These are phyloP conservation scores for Mycena epipterygia DNA, from an alignment of 768 basidiomycete genomes.

Conservation along the genomic window DNA sequence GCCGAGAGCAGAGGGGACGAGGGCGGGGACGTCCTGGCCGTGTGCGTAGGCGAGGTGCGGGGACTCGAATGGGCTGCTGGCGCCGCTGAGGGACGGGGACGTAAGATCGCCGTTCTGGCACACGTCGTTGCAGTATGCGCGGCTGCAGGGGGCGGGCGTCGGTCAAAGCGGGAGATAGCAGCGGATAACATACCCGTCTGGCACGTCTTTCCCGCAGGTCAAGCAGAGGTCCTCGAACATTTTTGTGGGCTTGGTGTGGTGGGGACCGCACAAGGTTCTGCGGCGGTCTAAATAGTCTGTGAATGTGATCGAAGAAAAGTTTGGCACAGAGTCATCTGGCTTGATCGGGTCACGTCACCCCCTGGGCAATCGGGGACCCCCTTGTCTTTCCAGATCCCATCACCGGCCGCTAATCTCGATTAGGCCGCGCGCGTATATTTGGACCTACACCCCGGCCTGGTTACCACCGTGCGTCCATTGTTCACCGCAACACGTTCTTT, in stretches of 20 bases:
- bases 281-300: background rate
- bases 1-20: constrained; percentile 77
- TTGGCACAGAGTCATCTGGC: background rate
- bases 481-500: no score
- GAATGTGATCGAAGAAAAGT: background rate
- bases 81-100: constrained; percentile 76
- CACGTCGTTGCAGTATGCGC: constrained; percentile 78
- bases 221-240: constrained; percentile 90
- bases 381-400: no score
- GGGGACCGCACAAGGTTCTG: constrained; percentile 19
- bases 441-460: no score
- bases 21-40: constrained; percentile 74
- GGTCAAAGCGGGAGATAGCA: constrained; percentile 29
- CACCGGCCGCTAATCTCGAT: no score
- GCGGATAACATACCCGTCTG: constrained; percentile 66
- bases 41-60: constrained; percentile 68
- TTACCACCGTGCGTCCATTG: no score
- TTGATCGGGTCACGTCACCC: no score
- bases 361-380: no score
- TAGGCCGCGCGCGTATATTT: no score
- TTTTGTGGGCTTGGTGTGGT: constrained; percentile 20
- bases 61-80: constrained; percentile 78
- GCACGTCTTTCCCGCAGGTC: constrained; percentile 76
- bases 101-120: constrained; percentile 74
- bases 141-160: constrained; percentile 54